Base-by-base conservation (phyloP, 208 protist species). In the Lotmaria passim region DNA sequence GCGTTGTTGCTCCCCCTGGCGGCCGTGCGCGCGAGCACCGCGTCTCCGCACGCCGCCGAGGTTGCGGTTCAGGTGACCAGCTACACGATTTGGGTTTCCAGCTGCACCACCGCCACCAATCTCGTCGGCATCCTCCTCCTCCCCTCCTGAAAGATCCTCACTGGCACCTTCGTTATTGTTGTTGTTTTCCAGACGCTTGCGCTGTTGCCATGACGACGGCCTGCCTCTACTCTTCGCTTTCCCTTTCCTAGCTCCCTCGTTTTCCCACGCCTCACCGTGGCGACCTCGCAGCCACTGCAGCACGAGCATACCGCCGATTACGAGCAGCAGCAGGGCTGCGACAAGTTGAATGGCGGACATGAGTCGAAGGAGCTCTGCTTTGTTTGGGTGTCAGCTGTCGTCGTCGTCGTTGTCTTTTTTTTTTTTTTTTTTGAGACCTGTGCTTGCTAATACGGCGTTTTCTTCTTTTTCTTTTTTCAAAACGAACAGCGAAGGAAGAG, bases 331-430 rank as follows among this genome's bases (percentile, higher is more conserved):
- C 21, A 75, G 44, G 6, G 69, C 52, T 1, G 60, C 51, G 6
- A 53, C 30, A 5, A 68, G 43, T 19, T 58, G 56, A 7, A 39
- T 24, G 10, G 26, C 52, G 7, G 69, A 58, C 69, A 75, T 75
- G 33, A 26, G 3, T 10, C 15, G 10, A 31, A 21, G 44, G n/a
- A n/a, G n/a, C n/a, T n/a, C n/a, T n/a, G n/a, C n/a, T n/a, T n/a
- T n/a, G n/a, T n/a, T n/a, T n/a, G n/a, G n/a, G n/a, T n/a, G n/a
- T n/a, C n/a, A n/a, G n/a, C n/a, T n/a, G n/a, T n/a, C n/a, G n/a
- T n/a, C n/a, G n/a, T n/a, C n/a, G n/a, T n/a, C n/a, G n/a, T n/a
- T n/a, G n/a, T 44, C 21, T 44, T 5, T 61, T 46, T 26, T 14
- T 50, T 38, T 64, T 19, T 64, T 34, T 34, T 39, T 33, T 7